Evolutionary conservation across 441 rosid species (phyloP).

Genomic region (Mallotus japonicus): DNA sequence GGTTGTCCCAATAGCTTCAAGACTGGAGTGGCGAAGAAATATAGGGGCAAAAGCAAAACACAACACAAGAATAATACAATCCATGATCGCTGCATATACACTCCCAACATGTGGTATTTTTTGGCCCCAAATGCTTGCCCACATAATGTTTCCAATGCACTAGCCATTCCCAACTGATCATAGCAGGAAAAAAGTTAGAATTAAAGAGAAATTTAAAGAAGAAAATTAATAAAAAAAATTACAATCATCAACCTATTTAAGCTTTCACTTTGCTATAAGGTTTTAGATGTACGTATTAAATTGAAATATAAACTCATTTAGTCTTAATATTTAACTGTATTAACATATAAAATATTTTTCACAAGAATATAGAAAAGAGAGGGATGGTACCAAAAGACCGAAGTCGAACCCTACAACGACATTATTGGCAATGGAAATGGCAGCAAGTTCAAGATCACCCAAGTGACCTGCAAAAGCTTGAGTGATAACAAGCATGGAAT

Average conservation of each 20-base stretch:
- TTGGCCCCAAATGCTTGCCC: constrained; percentile 89
- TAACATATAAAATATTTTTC: too few relatives aligned
- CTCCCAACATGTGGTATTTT: constrained; percentile 71
- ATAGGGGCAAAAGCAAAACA: constrained; percentile 61
- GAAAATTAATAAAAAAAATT: not conserved
- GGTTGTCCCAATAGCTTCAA: constrained; percentile 72
- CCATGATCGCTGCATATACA: constrained; percentile 88
- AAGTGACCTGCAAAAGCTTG: constrained; percentile 89
- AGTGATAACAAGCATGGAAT: constrained; percentile 74
- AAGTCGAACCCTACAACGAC: constrained; percentile 72
- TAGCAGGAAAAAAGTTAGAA: not conserved
- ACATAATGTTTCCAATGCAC: constrained; percentile 82
- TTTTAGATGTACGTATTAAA: too few relatives aligned
- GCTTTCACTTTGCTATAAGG: too few relatives aligned
- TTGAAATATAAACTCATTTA: too few relatives aligned
- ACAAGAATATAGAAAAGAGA: not conserved
- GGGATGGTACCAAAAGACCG: constrained; percentile 63
- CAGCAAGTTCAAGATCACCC: constrained; percentile 78
- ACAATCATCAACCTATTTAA: not conserved
- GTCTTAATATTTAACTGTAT: too few relatives aligned
- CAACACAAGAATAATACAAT: constrained; percentile 65
- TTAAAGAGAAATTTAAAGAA: not conserved
- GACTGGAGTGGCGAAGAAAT: constrained; percentile 54
- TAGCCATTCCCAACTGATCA: constrained; percentile 78
- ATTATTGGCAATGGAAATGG: constrained; percentile 62